Conservation (phyloP, 208 protist genomes). For the Leishmania arabica region DNA sequence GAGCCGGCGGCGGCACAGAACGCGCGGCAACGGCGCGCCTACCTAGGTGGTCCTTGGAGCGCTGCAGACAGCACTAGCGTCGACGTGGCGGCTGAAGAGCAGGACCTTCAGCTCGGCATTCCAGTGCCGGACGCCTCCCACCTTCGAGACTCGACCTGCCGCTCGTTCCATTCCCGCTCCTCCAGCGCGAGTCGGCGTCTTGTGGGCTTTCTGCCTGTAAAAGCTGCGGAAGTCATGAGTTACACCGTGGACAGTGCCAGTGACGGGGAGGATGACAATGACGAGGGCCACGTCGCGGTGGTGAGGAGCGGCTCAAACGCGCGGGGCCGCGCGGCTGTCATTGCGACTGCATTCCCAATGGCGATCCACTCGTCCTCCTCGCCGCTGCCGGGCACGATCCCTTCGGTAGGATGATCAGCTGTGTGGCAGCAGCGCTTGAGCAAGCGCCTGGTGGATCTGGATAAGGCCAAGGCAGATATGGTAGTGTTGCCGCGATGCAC, state of each 20-base stretch:
- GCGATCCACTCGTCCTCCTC: slow-evolving; percentile 15
- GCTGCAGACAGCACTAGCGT: neutral
- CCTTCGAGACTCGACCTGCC: slow-evolving; percentile 21
- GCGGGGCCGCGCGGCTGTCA: neutral
- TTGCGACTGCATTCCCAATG: slow-evolving; percentile 1
- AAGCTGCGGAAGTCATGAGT: slow-evolving; percentile 11
- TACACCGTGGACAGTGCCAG: slow-evolving; percentile 7
- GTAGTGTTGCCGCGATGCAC: neutral
- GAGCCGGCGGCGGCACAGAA: neutral
- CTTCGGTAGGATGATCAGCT: slow-evolving; percentile 3
- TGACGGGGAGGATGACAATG: slow-evolving; percentile 9
- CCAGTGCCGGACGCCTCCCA: slow-evolving; percentile 14
- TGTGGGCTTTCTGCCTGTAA: slow-evolving; percentile 15
- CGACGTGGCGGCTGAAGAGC: neutral
- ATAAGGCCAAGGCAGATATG: slow-evolving; percentile 30
- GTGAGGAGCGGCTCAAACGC: neutral
- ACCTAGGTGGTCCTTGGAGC: neutral
- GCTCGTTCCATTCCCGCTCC: slow-evolving; percentile 26
- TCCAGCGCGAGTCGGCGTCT: slow-evolving; percentile 28
- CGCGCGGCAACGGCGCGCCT: slow-evolving; percentile 10
- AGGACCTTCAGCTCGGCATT: slow-evolving; percentile 9
- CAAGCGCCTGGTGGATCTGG: slow-evolving; percentile 27
- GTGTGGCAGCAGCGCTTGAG: slow-evolving; percentile 23
- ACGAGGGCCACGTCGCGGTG: slow-evolving; percentile 3
- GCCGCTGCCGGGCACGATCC: slow-evolving; percentile 13